Conservation (phyloP, 371 early-diverging fungal genomes). For the Mortierella sp. region DNA sequence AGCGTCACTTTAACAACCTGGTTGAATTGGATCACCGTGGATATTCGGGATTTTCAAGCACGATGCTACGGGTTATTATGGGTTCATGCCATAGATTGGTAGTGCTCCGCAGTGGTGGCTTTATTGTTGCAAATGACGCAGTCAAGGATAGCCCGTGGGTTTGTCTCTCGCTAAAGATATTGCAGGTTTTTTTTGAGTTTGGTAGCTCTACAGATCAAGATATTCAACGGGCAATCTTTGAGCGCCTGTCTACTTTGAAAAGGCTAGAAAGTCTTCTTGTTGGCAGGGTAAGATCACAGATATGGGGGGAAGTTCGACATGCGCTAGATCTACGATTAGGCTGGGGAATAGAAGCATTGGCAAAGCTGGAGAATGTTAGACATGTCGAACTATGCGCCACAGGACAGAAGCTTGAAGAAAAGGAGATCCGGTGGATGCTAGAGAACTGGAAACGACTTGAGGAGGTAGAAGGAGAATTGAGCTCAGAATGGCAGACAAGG, state of each 20-base stretch:
- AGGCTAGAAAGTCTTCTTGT: not conserved
- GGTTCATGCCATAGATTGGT: not conserved
- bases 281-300: too few relatives aligned
- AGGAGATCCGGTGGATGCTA: not conserved
- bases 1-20: not conserved
- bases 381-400: not conserved
- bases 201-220: not conserved
- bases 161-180: not conserved
- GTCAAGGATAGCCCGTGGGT: not conserved
- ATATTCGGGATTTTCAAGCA: not conserved
- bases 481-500: too few relatives aligned
- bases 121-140: not conserved
- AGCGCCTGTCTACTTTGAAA: not conserved
- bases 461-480: too few relatives aligned
- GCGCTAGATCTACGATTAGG: not conserved
- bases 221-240: not conserved
- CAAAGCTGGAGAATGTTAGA: not conserved
- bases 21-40: not conserved
- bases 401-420: not conserved
- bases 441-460: too few relatives aligned
- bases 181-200: not conserved
- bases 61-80: not conserved
- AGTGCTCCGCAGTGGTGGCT: not conserved
- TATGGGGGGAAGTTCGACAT: not conserved
- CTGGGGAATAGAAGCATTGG: not conserved